Evolutionary conservation across 257 asterid genomes (phyloP), one percentile per base, ranked within the genome.

Genomic region (Eucommia ulmoides): DNA sequence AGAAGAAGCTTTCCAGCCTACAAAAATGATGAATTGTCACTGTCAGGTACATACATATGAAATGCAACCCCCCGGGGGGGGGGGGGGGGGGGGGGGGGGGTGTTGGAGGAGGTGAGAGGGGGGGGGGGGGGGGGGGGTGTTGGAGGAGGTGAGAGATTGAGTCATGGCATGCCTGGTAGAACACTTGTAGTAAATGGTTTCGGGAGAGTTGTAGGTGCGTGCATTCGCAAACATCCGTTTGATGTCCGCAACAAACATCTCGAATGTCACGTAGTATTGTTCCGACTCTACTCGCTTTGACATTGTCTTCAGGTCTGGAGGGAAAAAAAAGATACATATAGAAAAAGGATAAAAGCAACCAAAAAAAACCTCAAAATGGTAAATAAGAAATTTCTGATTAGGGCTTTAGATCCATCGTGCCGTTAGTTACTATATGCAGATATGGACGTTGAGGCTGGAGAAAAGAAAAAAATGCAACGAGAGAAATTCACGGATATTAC

Each of bases 201-300:
- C 96, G 0, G 97, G 94, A 41, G 96, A 85, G 73, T 89, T 85
- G 55, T 89, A 89, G 22, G 97, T 85, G 54, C 94, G 91, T n/a
- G 98, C 98, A 44, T 89, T 89, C 1, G 71, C 52, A 55, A 89
- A 85, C 96, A 85, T 89, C 70, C 93, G 84, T 69, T 65, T 69
- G 19, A 61, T 85, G 55, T 89, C 96, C 35, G 96, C 94, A 29
- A 77, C 72, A 58, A 89, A 89, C 96, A 89, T 89, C 71, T 89
- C 98, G 55, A 89, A 73, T 0, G 97, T 89, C 63, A 80, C 82
- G 14, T 85, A 89, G 50, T 82, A 89, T 57, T 58, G 80, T 74
- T 89, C 98, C 1, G 94, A 89, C 48, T 89, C 98, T 50, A 89
- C 96, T 49, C 98, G 72, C 76, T 74, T 85, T 20, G 88, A 82